These are phyloP conservation scores for Podaxis mareebaensis DNA, from an alignment of 768 basidiomycete genomes.

Conservation along the genomic window DNA sequence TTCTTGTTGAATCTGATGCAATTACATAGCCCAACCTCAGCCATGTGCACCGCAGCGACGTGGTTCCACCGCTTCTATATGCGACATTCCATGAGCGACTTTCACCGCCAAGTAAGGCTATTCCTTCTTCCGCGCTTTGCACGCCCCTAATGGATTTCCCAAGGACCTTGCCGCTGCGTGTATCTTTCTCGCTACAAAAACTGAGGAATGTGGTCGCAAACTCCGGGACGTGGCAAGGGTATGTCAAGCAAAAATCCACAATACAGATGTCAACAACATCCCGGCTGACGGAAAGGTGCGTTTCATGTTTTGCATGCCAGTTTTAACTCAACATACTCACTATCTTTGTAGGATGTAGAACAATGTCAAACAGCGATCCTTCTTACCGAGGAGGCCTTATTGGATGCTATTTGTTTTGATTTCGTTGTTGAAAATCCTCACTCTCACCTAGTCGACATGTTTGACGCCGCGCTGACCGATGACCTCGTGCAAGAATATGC, in stretches of 20 bases:
- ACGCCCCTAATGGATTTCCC: constrained; percentile 15
- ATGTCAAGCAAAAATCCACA: constrained; percentile 66
- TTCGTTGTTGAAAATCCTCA: constrained; percentile 80
- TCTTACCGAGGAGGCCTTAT: constrained; percentile 71
- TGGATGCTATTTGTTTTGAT: constrained; percentile 87
- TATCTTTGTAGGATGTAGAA: constrained; percentile 64
- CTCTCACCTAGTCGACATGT: constrained; percentile 70
- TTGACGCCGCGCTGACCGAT: constrained; percentile 54
- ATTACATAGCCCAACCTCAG: constrained; percentile 65
- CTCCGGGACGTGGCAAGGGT: constrained; percentile 82
- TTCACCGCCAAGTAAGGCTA: constrained; percentile 69
- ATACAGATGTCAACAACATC: constrained; percentile 54
- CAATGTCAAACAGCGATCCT: constrained; percentile 69
- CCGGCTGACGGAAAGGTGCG: constrained; percentile 66
- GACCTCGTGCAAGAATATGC: constrained; percentile 66
- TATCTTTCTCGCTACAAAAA: constrained; percentile 89
- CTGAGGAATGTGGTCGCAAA: constrained; percentile 86
- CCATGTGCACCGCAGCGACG: constrained; percentile 83
- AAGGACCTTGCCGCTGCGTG: constrained; percentile 86
- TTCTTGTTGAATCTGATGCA: constrained; percentile 18
- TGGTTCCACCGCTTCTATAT: constrained; percentile 94
- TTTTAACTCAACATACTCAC: background rate
- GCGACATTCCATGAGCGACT: constrained; percentile 82
- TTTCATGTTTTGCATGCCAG: background rate
- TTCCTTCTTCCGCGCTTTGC: constrained; percentile 16